A percentile compares a stretch with the other conserved stretches of the same genome.
phyloP scores from a whole-genome alignment of 148 eudicot species.

The Heliosperma pusillum region DNA sequence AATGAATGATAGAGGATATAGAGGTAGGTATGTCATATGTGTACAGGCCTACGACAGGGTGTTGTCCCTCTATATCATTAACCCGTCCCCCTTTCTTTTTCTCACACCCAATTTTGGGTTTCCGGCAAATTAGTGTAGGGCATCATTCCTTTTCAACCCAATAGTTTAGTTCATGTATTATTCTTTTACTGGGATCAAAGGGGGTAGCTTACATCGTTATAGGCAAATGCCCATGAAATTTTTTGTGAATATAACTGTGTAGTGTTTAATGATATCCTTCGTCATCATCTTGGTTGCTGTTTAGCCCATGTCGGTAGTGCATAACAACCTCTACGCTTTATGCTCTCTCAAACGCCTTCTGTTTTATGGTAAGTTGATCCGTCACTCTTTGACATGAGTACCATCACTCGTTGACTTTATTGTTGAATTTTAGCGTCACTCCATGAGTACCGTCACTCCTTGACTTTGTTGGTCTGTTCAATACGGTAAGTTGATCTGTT shows the following conservation, averaged over 20 bases:
- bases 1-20: slow-evolving; percentile 56
- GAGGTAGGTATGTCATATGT: slow-evolving; percentile 72
- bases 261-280: slow-evolving; percentile 30
- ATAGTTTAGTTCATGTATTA: slow-evolving; percentile 47
- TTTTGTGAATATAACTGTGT: slow-evolving; percentile 71
- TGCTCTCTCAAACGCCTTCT: neutral
- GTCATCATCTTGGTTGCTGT: slow-evolving; percentile 19
- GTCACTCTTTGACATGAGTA: too few species aligned
- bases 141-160: slow-evolving; percentile 44
- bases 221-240: slow-evolving; percentile 51
- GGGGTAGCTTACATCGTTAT: slow-evolving; percentile 45
- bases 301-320: neutral
- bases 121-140: slow-evolving; percentile 32
- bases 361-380: too few species aligned
- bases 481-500: too few species aligned
- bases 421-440: too few species aligned
- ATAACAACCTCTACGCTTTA: slow-evolving; percentile 10
- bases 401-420: too few species aligned
- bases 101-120: slow-evolving; percentile 19
- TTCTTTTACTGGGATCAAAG: slow-evolving; percentile 39
- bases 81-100: slow-evolving; percentile 10
- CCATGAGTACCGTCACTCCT: too few species aligned
- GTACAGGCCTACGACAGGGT: slow-evolving; percentile 46
- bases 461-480: too few species aligned
- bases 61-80: slow-evolving; percentile 36